Percentiles rank a stretch among this genome's conserved stretches.
phyloP scores from a whole-genome alignment of 345 rosid genomes.

The Ailanthus altissimus region DNA sequence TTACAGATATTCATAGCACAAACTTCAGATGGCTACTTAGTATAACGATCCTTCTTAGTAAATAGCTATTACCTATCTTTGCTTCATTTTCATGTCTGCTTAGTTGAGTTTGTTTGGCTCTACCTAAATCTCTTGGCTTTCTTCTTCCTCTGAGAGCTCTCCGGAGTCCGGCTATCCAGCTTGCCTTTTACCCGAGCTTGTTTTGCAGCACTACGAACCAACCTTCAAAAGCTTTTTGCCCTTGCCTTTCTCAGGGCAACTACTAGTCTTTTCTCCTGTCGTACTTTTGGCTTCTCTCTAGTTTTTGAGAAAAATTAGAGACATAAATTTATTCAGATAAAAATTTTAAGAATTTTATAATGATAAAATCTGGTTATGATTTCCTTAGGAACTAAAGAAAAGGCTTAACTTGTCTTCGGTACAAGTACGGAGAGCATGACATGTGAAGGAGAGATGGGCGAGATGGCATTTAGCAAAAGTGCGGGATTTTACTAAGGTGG shows the following conservation, averaged over 20 bases:
- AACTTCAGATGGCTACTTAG: not conserved
- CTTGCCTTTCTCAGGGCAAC: slow-evolving; percentile 85
- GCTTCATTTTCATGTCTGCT: not conserved
- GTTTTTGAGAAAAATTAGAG: too few species aligned
- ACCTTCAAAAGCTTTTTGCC: slow-evolving; percentile 39
- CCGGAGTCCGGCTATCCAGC: slow-evolving; percentile 61
- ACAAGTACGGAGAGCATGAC: too few species aligned
- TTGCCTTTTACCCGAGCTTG: slow-evolving; percentile 70
- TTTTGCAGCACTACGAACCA: slow-evolving; percentile 39
- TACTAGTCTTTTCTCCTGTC: slow-evolving; percentile 62
- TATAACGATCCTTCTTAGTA: not conserved
- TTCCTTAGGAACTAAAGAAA: too few species aligned
- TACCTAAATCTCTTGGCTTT: slow-evolving; percentile 49
- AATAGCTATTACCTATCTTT: not conserved
- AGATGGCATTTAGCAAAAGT: too few species aligned
- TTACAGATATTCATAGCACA: not conserved
- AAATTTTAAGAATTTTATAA: too few species aligned
- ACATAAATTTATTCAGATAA: too few species aligned
- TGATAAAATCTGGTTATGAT: too few species aligned
- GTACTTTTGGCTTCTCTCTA: slow-evolving; percentile 37
- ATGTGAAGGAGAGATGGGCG: too few species aligned
- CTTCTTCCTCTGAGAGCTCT: slow-evolving; percentile 52
- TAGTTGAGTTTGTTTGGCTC: not conserved
- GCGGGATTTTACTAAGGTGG: too few species aligned
- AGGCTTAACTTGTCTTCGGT: too few species aligned